A percentile compares a stretch with the other conserved stretches of the same genome.
Conservation (phyloP, 257 asterid genomes). For the Nemophila menziesii region DNA sequence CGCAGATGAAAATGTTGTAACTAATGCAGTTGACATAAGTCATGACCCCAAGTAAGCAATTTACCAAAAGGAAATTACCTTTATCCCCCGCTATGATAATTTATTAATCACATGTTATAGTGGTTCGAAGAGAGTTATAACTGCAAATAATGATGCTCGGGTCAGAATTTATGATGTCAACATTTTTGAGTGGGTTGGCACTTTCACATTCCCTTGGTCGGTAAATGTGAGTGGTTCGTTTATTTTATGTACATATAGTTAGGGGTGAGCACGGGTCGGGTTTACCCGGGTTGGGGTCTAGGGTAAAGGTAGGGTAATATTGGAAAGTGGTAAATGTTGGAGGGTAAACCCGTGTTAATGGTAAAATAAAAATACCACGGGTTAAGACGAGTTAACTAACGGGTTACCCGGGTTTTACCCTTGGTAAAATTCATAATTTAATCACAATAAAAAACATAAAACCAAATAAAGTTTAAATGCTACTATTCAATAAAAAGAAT, state of each 20-base stretch:
- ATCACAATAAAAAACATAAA: too few species aligned
- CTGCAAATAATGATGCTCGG: conserved; percentile 81
- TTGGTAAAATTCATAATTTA: too few species aligned
- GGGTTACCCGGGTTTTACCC: too few species aligned
- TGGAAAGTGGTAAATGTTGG: too few species aligned
- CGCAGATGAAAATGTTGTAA: conserved; percentile 55
- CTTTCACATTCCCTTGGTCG: conserved; percentile 77
- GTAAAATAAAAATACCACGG: too few species aligned
- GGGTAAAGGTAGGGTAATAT: too few species aligned
- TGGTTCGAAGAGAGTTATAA: conserved; percentile 48
- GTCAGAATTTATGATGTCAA: conserved; percentile 54
- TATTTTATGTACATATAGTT: neutral
- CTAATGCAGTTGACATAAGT: conserved; percentile 64
- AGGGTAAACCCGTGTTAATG: too few species aligned
- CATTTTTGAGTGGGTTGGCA: conserved; percentile 34
- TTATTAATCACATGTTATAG: conserved; percentile 20
- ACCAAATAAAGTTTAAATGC: too few species aligned
- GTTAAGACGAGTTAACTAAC: too few species aligned
- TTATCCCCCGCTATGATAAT: neutral
- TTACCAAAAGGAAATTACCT: neutral
- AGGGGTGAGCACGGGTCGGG: too few species aligned
- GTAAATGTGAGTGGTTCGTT: conserved; percentile 54
- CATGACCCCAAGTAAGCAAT: conserved; percentile 27
- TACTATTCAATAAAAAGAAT: too few species aligned
- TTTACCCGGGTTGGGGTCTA: too few species aligned